Conservation (phyloP, 2,329 filamentous ascomycete species). For the Exutisphaerella laricina region DNA sequence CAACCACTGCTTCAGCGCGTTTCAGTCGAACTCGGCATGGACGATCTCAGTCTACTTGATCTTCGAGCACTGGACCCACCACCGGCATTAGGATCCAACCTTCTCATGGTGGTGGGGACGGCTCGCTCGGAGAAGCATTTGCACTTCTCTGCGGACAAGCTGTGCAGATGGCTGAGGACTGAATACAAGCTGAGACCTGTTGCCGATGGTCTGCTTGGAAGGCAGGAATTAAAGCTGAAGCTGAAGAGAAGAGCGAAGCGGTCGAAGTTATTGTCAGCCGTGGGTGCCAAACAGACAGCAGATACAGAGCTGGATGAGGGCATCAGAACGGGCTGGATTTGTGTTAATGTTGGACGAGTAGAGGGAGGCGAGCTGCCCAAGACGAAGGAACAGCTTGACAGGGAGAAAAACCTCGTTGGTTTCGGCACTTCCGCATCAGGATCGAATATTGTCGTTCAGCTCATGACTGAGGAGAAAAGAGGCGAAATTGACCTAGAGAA, state of each 20-base stretch:
- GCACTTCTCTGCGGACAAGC: constrained; percentile 82
- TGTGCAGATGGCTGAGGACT: constrained; percentile 77
- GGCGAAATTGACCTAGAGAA: constrained; percentile 61
- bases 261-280: constrained; percentile 71
- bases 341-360: constrained; percentile 76
- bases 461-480: constrained; percentile 66
- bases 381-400: constrained; percentile 28
- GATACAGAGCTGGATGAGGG: constrained; percentile 68
- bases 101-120: constrained; percentile 89
- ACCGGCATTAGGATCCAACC: constrained; percentile 76
- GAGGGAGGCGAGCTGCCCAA: constrained; percentile 62
- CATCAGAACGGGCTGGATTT: constrained; percentile 91
- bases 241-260: constrained; percentile 72
- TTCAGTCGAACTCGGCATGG: constrained; percentile 78
- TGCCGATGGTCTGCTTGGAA: constrained; percentile 81
- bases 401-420: constrained; percentile 60
- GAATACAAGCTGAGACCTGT: constrained; percentile 66
- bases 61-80: constrained; percentile 79
- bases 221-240: constrained; percentile 87
- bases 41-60: constrained; percentile 74
- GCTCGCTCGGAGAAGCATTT: constrained; percentile 90
- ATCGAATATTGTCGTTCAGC: constrained; percentile 62
- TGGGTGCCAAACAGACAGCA: constrained; percentile 53
- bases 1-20: constrained; percentile 68
- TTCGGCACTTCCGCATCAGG: constrained; percentile 60